Percentiles rank a stretch among this genome's conserved stretches.
phyloP scores from a whole-genome alignment of 805 yeast genomes.

The Wickerhamomyces ciferrii region DNA sequence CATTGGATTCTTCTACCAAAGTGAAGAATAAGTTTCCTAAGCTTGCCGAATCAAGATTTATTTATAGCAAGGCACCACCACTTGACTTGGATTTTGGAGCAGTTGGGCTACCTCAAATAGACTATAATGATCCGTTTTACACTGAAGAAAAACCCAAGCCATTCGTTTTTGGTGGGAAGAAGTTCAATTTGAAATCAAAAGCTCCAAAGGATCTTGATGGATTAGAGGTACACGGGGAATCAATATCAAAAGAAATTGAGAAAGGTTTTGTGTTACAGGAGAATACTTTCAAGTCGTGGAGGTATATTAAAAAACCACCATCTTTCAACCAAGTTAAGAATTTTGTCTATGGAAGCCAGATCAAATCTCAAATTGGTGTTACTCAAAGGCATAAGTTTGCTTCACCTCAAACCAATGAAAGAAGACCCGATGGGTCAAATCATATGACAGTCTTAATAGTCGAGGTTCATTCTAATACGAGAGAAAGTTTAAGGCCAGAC shows the following conservation, averaged over 20 bases:
- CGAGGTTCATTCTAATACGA: constrained; percentile 63
- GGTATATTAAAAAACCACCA: constrained; percentile 46
- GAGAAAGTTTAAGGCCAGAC: constrained; percentile 52
- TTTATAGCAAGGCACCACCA: constrained; percentile 12
- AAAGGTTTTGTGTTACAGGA: neutral
- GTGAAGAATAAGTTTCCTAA: neutral
- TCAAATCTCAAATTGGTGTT: constrained; percentile 48
- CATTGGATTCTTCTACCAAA: neutral
- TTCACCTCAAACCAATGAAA: constrained; percentile 26
- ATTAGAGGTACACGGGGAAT: constrained; percentile 18
- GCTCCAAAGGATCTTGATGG: constrained; percentile 28
- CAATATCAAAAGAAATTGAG: constrained; percentile 2
- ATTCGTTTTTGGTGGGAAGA: constrained; percentile 62
- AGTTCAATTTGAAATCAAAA: constrained; percentile 41
- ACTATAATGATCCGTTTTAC: constrained; percentile 62
- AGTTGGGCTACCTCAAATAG: constrained; percentile 42
- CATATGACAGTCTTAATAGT: constrained; percentile 53
- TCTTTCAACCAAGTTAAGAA: constrained; percentile 27
- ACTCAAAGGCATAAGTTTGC: constrained; percentile 35
- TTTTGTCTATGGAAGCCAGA: constrained; percentile 1
- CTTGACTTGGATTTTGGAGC: constrained; percentile 35
- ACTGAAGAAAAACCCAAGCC: constrained; percentile 45
- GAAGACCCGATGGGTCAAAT: constrained; percentile 35
- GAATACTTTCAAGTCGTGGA: constrained; percentile 30
- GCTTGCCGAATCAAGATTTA: neutral